A percentile compares a stretch with the other conserved stretches of the same genome.
phyloP scores from a whole-genome alignment of 2,329 filamentous ascomycete species.

The Paecilomyces sp. region DNA sequence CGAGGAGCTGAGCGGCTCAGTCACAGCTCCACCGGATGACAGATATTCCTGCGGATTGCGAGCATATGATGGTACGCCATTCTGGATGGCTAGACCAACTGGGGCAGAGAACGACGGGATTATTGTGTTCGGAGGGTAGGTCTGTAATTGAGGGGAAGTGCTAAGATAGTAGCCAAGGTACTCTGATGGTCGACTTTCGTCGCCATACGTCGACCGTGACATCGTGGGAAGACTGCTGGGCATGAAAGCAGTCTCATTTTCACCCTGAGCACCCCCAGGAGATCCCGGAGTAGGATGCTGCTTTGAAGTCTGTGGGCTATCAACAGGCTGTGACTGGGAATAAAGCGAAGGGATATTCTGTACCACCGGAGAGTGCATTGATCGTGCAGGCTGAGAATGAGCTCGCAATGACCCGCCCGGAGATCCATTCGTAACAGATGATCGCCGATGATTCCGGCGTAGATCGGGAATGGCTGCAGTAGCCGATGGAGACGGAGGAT shows the following conservation, averaged over 20 bases:
- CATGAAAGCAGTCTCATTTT: conserved; percentile 23
- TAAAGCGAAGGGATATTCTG: conserved; percentile 27
- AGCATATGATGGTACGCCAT: conserved; percentile 29
- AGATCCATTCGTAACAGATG: conserved; percentile 36
- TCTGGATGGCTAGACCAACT: conserved; percentile 32
- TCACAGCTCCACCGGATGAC: conserved; percentile 14
- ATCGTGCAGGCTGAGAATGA: conserved; percentile 45
- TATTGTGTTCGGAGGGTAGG: conserved; percentile 32
- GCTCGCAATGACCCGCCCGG: conserved; percentile 37
- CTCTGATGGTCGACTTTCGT: conserved; percentile 34
- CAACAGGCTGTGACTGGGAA: conserved; percentile 21
- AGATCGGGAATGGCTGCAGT: conserved; percentile 32
- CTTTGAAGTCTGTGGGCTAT: conserved; percentile 21
- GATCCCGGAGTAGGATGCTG: conserved; percentile 25
- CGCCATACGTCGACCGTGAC: conserved; percentile 24
- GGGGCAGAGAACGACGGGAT: conserved; percentile 29
- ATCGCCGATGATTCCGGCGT: conserved; percentile 38
- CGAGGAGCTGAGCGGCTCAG: conserved; percentile 15
- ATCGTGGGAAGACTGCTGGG: conserved; percentile 26
- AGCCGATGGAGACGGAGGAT: conserved; percentile 40
- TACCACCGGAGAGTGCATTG: conserved; percentile 28
- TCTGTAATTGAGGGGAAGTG: conserved; percentile 35
- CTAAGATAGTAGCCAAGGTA: conserved; percentile 41
- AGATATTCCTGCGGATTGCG: conserved; percentile 27
- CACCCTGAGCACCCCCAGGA: conserved; percentile 22